These are phyloP conservation scores for Capsella rubella DNA, from an alignment of 441 rosid species.

Conservation along the genomic window DNA sequence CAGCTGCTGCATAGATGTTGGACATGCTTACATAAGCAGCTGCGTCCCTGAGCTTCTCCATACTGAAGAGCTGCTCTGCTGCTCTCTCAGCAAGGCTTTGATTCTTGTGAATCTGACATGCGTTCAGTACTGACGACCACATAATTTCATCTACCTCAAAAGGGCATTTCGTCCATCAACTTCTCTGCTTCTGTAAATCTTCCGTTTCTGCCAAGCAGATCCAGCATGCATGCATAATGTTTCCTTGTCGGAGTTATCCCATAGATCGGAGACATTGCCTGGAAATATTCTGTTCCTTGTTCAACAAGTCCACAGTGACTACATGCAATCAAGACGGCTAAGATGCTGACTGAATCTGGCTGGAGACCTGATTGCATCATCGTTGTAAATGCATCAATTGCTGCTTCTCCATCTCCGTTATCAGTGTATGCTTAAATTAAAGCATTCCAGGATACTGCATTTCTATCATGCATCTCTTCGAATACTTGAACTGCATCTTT, in stretches of 20 bases:
- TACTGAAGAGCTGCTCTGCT: constrained; percentile 64
- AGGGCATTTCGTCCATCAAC: constrained; percentile 70
- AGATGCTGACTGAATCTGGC: constrained; percentile 87
- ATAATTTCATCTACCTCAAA: constrained; percentile 77
- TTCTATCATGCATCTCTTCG: constrained; percentile 77
- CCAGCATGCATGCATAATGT: constrained; percentile 73
- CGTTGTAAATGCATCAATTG: constrained; percentile 59
- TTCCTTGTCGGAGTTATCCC: constrained; percentile 62
- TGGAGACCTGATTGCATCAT: constrained; percentile 67
- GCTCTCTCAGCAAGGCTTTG: constrained; percentile 69
- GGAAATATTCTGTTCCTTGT: constrained; percentile 64
- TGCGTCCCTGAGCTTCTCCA: constrained; percentile 78
- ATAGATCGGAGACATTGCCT: constrained; percentile 55
- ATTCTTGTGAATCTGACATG: constrained; percentile 86
- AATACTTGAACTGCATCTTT: constrained; percentile 71
- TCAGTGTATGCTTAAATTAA: constrained; percentile 79
- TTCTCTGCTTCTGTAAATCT: constrained; percentile 68
- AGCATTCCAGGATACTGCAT: constrained; percentile 83
- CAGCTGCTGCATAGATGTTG: constrained; percentile 72
- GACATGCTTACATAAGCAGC: constrained; percentile 81
- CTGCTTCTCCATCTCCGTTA: constrained; percentile 73
- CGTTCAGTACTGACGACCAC: constrained; percentile 86
- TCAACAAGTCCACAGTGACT: constrained; percentile 80
- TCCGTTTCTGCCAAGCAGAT: constrained; percentile 72
- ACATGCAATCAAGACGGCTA: constrained; percentile 76